Evolutionary conservation across 1,284 basidiomycete species (phyloP).

Genomic region (Ganoderma lucidum): DNA sequence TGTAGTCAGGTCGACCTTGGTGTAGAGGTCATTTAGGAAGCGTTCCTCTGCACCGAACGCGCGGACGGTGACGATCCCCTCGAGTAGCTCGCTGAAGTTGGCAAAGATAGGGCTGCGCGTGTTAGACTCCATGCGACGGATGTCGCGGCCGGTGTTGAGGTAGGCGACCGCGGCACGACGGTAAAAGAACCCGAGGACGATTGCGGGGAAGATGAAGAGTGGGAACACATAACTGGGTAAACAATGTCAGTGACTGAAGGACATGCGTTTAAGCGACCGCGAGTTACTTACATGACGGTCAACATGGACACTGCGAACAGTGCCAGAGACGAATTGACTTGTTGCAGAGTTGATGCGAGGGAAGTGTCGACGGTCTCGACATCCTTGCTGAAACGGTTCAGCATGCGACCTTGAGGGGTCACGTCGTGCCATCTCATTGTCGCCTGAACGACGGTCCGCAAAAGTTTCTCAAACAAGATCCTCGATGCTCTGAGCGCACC

Average conservation of each 20-base stretch:
- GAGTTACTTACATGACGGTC: constrained; percentile 59
- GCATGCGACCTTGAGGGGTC: constrained; percentile 64
- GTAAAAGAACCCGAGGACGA: constrained; percentile 69
- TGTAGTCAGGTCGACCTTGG: constrained; percentile 70
- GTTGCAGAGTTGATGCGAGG: constrained; percentile 73
- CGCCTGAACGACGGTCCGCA: constrained; percentile 67
- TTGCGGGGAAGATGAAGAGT: constrained; percentile 75
- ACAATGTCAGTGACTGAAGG: constrained; percentile 5
- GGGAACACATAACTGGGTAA: constrained; percentile 68
- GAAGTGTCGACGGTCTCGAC: constrained; percentile 81
- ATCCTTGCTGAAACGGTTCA: constrained; percentile 79
- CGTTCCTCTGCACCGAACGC: constrained; percentile 86
- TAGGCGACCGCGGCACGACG: constrained; percentile 76
- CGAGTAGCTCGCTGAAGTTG: constrained; percentile 82
- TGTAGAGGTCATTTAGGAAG: constrained; percentile 81
- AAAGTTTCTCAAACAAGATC: constrained; percentile 62
- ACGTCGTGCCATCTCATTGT: constrained; percentile 64
- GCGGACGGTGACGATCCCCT: constrained; percentile 86
- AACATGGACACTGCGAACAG: constrained; percentile 75
- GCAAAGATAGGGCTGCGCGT: constrained; percentile 77
- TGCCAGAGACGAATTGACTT: constrained; percentile 78
- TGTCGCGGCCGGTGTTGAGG: constrained; percentile 78
- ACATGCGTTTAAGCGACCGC: not conserved
- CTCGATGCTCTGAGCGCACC: constrained; percentile 68
- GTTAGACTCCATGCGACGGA: constrained; percentile 83